A percentile compares a stretch with the other conserved stretches of the same genome.
These are phyloP conservation scores for Allium sativum DNA, from an alignment of 106 monocot species.

Conservation along the genomic window DNA sequence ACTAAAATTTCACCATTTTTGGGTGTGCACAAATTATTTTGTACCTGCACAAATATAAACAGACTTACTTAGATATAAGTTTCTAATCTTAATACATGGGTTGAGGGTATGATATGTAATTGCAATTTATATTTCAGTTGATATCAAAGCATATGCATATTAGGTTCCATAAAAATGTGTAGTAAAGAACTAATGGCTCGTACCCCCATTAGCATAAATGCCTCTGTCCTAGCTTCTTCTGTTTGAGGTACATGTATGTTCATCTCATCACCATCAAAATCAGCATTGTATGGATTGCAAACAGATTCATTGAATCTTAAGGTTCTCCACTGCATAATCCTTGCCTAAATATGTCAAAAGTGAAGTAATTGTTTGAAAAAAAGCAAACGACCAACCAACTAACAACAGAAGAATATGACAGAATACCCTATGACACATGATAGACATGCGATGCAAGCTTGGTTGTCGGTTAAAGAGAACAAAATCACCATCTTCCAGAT, in stretches of 20 bases:
- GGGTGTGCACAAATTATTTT: conserved; percentile 96
- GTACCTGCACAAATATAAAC: conserved; percentile 42
- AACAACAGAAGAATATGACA: background rate
- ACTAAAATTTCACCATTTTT: conserved; percentile 98
- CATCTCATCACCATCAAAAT: conserved; percentile 99
- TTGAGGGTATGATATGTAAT: background rate
- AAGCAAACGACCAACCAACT: background rate
- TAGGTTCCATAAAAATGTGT: background rate
- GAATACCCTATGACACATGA: conserved; percentile 90
- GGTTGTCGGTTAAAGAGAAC: conserved; percentile 98
- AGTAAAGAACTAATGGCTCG: conserved; percentile 1
- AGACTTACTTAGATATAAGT: background rate
- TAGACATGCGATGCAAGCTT: conserved; percentile 98
- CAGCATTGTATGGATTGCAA: conserved; percentile 99
- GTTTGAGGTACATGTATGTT: conserved; percentile 98
- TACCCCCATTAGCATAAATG: conserved; percentile 99
- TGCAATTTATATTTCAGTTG: background rate
- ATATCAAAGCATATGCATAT: background rate
- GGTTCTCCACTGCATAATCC: conserved; percentile 95
- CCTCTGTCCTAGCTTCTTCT: conserved; percentile 99
- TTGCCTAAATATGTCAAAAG: conserved; percentile 41
- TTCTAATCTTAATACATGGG: too few species aligned
- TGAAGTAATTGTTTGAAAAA: background rate
- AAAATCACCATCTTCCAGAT: conserved; percentile 95
- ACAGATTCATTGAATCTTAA: conserved; percentile 98